A percentile compares a stretch with the other conserved stretches of the same genome.
phyloP scores from a whole-genome alignment of 768 basidiomycete genomes.

The Tubosaeta sp. region DNA sequence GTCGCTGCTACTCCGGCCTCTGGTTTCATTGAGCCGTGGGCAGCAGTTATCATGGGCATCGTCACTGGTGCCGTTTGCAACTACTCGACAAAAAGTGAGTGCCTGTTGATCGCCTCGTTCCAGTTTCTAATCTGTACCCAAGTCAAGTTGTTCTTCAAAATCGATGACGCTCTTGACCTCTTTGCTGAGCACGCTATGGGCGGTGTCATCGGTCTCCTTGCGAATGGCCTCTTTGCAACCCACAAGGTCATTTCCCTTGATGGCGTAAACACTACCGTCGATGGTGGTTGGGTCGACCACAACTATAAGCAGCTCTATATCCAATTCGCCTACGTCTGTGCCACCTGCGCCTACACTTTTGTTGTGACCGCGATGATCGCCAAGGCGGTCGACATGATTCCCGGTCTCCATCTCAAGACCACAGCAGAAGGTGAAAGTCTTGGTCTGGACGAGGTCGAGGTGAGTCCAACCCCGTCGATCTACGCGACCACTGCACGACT shows the following conservation, averaged over 20 bases:
- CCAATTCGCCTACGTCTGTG: conserved; percentile 63
- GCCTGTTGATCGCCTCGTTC: background rate
- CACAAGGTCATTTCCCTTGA: conserved; percentile 61
- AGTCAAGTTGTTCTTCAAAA: conserved; percentile 66
- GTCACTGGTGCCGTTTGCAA: conserved; percentile 72
- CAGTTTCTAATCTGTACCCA: conserved; percentile 6
- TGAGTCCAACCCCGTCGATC: conserved; percentile 25
- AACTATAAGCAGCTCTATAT: conserved; percentile 79
- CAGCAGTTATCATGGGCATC: conserved; percentile 70
- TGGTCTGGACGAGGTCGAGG: conserved; percentile 72
- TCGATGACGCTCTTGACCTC: conserved; percentile 90
- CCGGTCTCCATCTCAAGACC: conserved; percentile 52
- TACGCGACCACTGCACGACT: background rate
- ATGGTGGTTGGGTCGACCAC: conserved; percentile 71
- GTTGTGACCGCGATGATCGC: conserved; percentile 58
- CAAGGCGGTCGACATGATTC: conserved; percentile 51
- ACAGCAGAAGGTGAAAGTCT: conserved; percentile 53
- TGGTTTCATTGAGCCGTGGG: conserved; percentile 76
- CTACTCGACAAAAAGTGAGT: conserved; percentile 76
- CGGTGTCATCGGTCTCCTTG: conserved; percentile 69
- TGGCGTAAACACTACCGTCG: conserved; percentile 49
- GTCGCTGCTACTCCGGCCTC: conserved; percentile 88
- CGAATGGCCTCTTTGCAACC: conserved; percentile 75
- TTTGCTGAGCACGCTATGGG: conserved; percentile 90
- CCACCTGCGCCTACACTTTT: conserved; percentile 55